These are phyloP conservation scores for Sechiopsis laciniata DNA, from an alignment of 306 rosid genomes.

Conservation along the genomic window DNA sequence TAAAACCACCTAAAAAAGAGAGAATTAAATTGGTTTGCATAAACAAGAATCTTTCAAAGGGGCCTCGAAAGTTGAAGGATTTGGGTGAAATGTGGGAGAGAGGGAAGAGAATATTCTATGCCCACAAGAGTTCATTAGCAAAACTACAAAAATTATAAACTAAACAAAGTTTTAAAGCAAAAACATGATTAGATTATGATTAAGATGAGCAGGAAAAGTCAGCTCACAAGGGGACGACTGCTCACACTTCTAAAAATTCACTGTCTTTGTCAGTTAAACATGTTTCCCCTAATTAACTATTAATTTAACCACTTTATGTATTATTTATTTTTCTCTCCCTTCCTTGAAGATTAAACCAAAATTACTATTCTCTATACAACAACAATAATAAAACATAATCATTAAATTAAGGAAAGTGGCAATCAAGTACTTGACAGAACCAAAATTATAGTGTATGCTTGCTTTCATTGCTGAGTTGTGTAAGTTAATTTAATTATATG, in stretches of 20 bases:
- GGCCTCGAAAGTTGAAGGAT: conserved; percentile 67
- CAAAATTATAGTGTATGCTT: too few species aligned
- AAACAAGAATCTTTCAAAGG: conserved; percentile 45
- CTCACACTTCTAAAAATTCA: conserved; percentile 90
- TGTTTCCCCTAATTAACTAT: neutral
- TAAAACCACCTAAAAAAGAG: conserved; percentile 16
- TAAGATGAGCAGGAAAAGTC: conserved; percentile 61
- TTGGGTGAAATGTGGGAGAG: conserved; percentile 46
- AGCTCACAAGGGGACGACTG: conserved; percentile 83
- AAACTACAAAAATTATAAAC: conserved; percentile 60
- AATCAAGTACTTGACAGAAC: neutral
- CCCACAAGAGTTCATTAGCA: conserved; percentile 69
- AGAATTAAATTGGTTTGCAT: conserved; percentile 14
- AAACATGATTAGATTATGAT: conserved; percentile 89
- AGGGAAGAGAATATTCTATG: conserved; percentile 69
- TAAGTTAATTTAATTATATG: too few species aligned
- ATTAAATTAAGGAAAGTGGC: too few species aligned
- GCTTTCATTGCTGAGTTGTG: too few species aligned
- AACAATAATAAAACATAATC: too few species aligned
- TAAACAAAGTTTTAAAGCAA: conserved; percentile 54
- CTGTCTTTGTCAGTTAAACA: conserved; percentile 72
- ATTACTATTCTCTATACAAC: neutral
- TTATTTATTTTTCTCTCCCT: neutral
- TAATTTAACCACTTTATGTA: neutral
- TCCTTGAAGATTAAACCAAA: neutral